Percentiles rank a stretch among this genome's conserved stretches.
These are phyloP conservation scores for Stephania yunnanensis DNA, from an alignment of 164 flowering plant species.

Conservation along the genomic window DNA sequence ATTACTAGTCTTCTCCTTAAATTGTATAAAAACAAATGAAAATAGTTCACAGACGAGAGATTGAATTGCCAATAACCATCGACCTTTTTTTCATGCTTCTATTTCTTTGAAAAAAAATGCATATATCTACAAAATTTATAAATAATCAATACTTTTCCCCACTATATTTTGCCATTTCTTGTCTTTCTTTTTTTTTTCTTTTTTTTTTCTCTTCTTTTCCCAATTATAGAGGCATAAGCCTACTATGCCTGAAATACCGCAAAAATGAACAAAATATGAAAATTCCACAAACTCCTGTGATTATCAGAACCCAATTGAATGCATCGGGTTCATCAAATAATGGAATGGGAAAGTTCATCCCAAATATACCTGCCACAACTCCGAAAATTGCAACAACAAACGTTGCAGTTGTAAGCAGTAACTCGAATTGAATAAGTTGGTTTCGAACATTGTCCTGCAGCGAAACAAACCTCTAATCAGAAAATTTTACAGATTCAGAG, in stretches of 20 bases:
- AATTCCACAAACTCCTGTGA: slow-evolving; percentile 58
- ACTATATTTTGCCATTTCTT: background rate
- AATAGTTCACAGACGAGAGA: background rate
- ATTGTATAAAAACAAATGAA: background rate
- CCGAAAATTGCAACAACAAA: slow-evolving; percentile 94
- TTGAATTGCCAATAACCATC: background rate
- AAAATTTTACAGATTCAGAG: background rate
- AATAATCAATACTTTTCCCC: background rate
- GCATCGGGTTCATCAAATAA: slow-evolving; percentile 55
- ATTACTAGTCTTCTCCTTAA: no score
- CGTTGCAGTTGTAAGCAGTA: slow-evolving; percentile 87
- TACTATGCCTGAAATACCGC: slow-evolving; percentile 72
- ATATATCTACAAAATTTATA: slow-evolving; percentile 2
- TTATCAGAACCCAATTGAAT: slow-evolving; percentile 81
- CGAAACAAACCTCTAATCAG: slow-evolving; percentile 1
- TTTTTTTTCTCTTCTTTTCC: no score
- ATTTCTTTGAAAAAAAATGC: background rate
- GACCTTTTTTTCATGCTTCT: background rate
- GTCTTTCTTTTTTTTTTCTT: background rate
- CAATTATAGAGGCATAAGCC: slow-evolving; percentile 72
- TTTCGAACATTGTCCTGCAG: slow-evolving; percentile 89
- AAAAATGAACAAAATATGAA: slow-evolving; percentile 59
- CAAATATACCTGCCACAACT: slow-evolving; percentile 92
- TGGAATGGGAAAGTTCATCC: slow-evolving; percentile 73
- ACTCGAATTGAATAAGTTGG: slow-evolving; percentile 92